A percentile compares a stretch with the other conserved stretches of the same genome.
Evolutionary conservation across 2,329 filamentous ascomycete genomes (phyloP).

Genomic region (Aspergillus floridensis): DNA sequence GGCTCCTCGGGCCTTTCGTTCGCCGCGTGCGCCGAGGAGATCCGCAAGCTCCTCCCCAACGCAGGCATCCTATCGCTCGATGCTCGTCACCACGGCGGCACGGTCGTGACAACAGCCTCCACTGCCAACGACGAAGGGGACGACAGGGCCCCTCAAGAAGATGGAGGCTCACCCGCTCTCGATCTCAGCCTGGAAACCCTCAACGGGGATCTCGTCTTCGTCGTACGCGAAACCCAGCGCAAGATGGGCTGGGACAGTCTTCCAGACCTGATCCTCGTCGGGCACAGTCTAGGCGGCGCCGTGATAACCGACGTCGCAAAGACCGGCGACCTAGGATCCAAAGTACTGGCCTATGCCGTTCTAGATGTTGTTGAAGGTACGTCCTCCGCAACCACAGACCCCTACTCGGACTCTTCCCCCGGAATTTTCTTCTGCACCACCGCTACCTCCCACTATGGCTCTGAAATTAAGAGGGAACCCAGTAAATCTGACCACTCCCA

Average conservation of each 20-base stretch:
- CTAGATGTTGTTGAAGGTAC: constrained; percentile 85
- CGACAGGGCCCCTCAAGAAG: constrained; percentile 22
- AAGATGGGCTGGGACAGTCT: constrained; percentile 71
- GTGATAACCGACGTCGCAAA: constrained; percentile 82
- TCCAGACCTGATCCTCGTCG: constrained; percentile 77
- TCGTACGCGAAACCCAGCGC: constrained; percentile 64
- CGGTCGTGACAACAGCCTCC: constrained; percentile 33
- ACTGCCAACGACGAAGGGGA: not conserved
- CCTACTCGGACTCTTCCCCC: too few relatives aligned
- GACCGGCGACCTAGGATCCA: constrained; percentile 61
- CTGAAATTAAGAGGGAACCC: too few relatives aligned
- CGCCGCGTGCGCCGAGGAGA: constrained; percentile 73
- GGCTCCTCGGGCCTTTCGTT: constrained; percentile 93
- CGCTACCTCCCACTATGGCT: too few relatives aligned
- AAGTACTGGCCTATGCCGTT: constrained; percentile 80
- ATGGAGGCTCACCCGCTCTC: constrained; percentile 33
- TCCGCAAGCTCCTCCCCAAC: constrained; percentile 71
- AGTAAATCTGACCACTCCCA: not conserved
- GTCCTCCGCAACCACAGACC: not conserved
- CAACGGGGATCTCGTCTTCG: constrained; percentile 66
- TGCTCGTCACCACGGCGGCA: constrained; percentile 80
- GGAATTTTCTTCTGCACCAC: too few relatives aligned
- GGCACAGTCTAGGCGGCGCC: constrained; percentile 89
- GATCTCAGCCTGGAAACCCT: constrained; percentile 74
- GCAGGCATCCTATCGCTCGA: constrained; percentile 84